A percentile compares a stretch with the other conserved stretches of the same genome.
phyloP scores from a whole-genome alignment of 2,329 filamentous ascomycete species.

The Colletotrichum gloeosporioides region DNA sequence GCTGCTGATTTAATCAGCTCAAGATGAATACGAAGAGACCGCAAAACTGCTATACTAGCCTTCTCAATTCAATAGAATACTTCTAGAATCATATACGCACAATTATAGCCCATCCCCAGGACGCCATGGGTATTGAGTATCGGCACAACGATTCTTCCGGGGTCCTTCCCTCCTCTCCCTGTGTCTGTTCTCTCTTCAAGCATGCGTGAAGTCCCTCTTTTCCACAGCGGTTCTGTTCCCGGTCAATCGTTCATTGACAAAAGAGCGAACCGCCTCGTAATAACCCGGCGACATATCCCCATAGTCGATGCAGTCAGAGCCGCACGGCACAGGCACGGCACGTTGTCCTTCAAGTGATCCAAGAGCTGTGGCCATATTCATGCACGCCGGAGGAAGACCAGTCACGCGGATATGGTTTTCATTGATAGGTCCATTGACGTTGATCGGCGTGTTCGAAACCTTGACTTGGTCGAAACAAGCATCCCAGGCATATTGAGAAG shows the following conservation, averaged over 20 bases:
- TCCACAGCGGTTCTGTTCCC: not conserved
- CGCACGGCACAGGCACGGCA: not conserved
- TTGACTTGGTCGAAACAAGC: not conserved
- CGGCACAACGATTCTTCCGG: not conserved
- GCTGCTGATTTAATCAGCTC: not conserved
- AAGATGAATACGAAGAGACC: not conserved
- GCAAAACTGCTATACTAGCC: rapidly evolving
- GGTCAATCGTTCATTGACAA: not conserved
- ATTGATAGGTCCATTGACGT: not conserved
- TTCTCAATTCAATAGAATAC: not conserved
- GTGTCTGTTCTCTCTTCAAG: not conserved
- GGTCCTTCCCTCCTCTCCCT: not conserved
- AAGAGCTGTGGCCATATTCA: not conserved
- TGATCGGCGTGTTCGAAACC: not conserved
- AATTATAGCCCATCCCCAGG: not conserved
- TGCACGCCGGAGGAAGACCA: not conserved
- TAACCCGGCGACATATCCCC: not conserved
- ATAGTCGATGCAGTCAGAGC: not conserved
- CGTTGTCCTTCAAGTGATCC: too few relatives aligned
- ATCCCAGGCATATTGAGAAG: not conserved
- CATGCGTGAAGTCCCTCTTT: not conserved
- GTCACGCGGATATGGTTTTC: not conserved
- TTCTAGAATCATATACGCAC: not conserved
- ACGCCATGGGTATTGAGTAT: not conserved
- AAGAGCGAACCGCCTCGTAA: not conserved